A percentile compares a stretch with the other conserved stretches of the same genome.
Conservation (phyloP, 129 eudicot genomes). For the Flaveria linearis region DNA sequence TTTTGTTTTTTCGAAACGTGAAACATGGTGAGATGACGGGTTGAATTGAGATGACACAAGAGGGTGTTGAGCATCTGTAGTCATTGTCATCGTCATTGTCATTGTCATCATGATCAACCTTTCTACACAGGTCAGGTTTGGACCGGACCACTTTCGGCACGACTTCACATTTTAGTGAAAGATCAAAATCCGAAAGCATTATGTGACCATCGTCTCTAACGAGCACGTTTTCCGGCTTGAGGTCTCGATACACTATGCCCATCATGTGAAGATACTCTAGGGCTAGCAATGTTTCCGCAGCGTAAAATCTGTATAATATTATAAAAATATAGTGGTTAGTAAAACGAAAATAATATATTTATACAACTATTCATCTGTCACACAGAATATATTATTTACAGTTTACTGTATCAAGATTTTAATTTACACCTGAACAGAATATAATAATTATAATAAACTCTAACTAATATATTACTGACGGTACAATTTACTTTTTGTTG, state of each 20-base stretch:
- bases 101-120: not conserved
- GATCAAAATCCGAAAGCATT: conserved; percentile 80
- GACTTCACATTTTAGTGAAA: conserved; percentile 69
- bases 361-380: too few species aligned
- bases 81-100: conserved; percentile 20
- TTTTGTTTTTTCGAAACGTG: conserved; percentile 39
- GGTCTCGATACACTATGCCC: conserved; percentile 76
- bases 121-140: conserved; percentile 30
- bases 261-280: conserved; percentile 84
- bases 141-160: conserved; percentile 57
- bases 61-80: conserved; percentile 47
- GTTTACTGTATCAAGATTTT: too few species aligned
- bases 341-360: not conserved
- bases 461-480: too few species aligned
- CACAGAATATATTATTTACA: too few species aligned
- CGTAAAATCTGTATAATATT: conserved; percentile 59
- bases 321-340: not conserved
- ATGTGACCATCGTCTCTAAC: conserved; percentile 81
- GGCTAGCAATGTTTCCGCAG: conserved; percentile 65
- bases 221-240: conserved; percentile 75
- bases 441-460: too few species aligned
- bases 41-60: conserved; percentile 58
- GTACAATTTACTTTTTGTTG: conserved; percentile 33
- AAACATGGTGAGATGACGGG: conserved; percentile 68
- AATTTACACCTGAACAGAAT: too few species aligned